A percentile compares a stretch with the other conserved stretches of the same genome.
phyloP scores from a whole-genome alignment of 2,329 filamentous ascomycete species.

The Cercospora nicotianae region DNA sequence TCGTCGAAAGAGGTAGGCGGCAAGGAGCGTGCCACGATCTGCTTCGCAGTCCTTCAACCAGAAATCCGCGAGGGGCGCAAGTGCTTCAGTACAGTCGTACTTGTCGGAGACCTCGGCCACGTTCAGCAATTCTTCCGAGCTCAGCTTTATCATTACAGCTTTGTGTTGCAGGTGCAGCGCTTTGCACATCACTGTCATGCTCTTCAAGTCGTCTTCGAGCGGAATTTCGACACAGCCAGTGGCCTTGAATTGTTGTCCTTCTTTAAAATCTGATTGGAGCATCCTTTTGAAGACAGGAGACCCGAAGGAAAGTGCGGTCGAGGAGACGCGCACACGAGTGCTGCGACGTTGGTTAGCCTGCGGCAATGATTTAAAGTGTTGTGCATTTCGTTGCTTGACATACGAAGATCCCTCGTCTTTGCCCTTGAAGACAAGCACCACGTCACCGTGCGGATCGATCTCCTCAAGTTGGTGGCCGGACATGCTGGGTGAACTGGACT shows the following conservation, averaged over 20 bases:
- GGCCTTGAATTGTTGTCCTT: not conserved
- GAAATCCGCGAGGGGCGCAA: not conserved
- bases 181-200: not conserved
- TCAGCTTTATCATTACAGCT: not conserved
- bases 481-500: not conserved
- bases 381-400: not conserved
- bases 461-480: not conserved
- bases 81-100: not conserved
- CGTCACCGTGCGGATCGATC: conserved; percentile 43
- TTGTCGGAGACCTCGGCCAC: not conserved
- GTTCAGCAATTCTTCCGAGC: not conserved
- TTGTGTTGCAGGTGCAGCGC: not conserved
- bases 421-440: conserved; percentile 1
- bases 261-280: conserved; percentile 8
- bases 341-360: not conserved
- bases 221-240: conserved; percentile 1
- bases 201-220: conserved; percentile 11
- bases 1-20: not conserved
- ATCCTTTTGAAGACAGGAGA: conserved; percentile 21
- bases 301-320: conserved; percentile 14
- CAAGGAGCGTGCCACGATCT: not conserved
- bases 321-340: conserved; percentile 13
- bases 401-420: not conserved
- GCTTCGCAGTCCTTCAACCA: not conserved
- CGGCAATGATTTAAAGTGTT: not conserved